Evolutionary conservation across 257 asterid genomes (phyloP).

Genomic region (Echium plantagineum): DNA sequence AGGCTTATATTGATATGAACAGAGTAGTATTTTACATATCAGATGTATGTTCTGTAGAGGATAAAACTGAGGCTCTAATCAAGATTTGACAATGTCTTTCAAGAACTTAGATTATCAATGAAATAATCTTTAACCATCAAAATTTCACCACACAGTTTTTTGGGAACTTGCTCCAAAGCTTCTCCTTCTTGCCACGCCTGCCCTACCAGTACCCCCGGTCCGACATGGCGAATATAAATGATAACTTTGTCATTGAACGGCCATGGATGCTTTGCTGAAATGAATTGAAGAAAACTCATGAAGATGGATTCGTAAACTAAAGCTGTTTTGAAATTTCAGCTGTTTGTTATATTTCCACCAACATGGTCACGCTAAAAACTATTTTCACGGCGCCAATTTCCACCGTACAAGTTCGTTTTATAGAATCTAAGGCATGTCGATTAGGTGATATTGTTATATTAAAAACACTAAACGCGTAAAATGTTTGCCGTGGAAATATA

Average conservation of each 20-base stretch:
- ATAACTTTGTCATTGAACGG: slow-evolving; percentile 70
- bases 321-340: background rate
- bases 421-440: too few relatives aligned
- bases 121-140: slow-evolving; percentile 62
- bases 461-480: too few relatives aligned
- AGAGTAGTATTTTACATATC: too few relatives aligned
- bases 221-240: slow-evolving; percentile 57
- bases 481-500: too few relatives aligned
- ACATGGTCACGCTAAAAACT: too few relatives aligned
- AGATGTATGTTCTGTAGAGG: too few relatives aligned
- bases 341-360: background rate
- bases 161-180: slow-evolving; percentile 58
- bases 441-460: too few relatives aligned
- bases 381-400: too few relatives aligned
- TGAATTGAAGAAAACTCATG: slow-evolving; percentile 1
- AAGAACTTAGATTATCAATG: background rate
- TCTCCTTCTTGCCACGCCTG: slow-evolving; percentile 93
- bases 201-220: slow-evolving; percentile 80
- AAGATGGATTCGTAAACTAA: background rate
- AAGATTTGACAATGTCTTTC: background rate
- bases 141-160: slow-evolving; percentile 61
- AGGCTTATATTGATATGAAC: too few relatives aligned
- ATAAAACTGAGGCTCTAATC: too few relatives aligned
- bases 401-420: too few relatives aligned
- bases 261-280: slow-evolving; percentile 71